These are phyloP conservation scores for Diaporthe humulicola DNA, from an alignment of 2,329 filamentous ascomycete species.

Conservation along the genomic window DNA sequence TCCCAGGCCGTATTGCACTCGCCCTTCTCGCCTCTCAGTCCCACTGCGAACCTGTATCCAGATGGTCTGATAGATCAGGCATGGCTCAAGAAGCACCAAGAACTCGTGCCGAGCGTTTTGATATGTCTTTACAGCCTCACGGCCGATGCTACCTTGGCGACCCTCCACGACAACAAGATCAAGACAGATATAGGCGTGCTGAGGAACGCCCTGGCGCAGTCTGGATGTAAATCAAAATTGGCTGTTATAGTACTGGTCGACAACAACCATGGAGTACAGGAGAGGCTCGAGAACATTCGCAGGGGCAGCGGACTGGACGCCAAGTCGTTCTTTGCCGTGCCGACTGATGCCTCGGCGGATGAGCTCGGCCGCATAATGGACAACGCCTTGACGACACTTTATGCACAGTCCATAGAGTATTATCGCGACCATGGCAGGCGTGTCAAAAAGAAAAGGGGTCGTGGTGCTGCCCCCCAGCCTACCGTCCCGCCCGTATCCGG, in stretches of 20 bases:
- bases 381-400: slow-evolving; percentile 79
- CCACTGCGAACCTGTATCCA: slow-evolving; percentile 85
- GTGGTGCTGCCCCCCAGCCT: slow-evolving; percentile 82
- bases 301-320: slow-evolving; percentile 84
- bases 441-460: slow-evolving; percentile 86
- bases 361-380: slow-evolving; percentile 82
- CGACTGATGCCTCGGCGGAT: slow-evolving; percentile 76
- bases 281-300: slow-evolving; percentile 84
- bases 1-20: slow-evolving; percentile 80
- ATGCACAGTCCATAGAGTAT: slow-evolving; percentile 85
- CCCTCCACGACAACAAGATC: slow-evolving; percentile 86
- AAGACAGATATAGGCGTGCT: slow-evolving; percentile 88
- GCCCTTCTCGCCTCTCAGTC: slow-evolving; percentile 89
- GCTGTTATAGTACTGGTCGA: slow-evolving; percentile 84
- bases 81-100: slow-evolving; percentile 93
- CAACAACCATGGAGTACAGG: slow-evolving; percentile 68
- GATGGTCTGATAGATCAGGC: slow-evolving; percentile 86
- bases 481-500: slow-evolving; percentile 86
- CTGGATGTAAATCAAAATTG: slow-evolving; percentile 83
- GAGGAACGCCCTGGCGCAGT: slow-evolving; percentile 75
- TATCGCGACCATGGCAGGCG: slow-evolving; percentile 96
- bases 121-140: slow-evolving; percentile 85
- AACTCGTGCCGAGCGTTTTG: slow-evolving; percentile 83
- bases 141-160: slow-evolving; percentile 79
- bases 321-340: slow-evolving; percentile 88